phyloP scores from a whole-genome alignment of 805 yeast species.

The Saturnispora gosingensis region DNA sequence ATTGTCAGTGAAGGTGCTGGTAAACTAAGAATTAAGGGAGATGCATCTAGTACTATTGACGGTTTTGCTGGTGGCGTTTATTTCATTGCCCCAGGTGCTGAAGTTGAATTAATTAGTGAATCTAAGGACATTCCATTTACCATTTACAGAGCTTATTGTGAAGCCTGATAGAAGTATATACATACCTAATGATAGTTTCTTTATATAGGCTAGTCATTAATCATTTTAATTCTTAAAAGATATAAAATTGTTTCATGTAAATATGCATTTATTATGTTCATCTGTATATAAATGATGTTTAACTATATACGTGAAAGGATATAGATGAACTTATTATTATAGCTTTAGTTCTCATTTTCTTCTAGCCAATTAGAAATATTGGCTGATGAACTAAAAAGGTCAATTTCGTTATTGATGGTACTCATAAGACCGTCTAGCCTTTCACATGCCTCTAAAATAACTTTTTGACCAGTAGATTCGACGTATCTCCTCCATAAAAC shows the following conservation, averaged over 20 bases:
- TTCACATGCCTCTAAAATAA: slow-evolving; percentile 76
- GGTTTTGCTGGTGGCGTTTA: slow-evolving; percentile 70
- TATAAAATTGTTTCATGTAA: slow-evolving; percentile 31
- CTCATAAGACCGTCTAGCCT: slow-evolving; percentile 48
- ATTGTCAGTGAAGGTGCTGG: slow-evolving; percentile 82
- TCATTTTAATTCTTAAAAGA: slow-evolving; percentile 8
- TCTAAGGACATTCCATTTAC: slow-evolving; percentile 46
- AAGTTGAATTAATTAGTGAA: slow-evolving; percentile 47
- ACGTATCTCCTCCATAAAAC: slow-evolving; percentile 56
- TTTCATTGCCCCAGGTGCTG: slow-evolving; percentile 73
- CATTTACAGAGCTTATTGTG: slow-evolving; percentile 85
- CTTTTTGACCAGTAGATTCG: slow-evolving; percentile 31
- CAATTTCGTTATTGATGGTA: slow-evolving; percentile 51
- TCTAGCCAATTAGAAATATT: slow-evolving; percentile 61
- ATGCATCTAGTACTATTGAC: slow-evolving; percentile 32
- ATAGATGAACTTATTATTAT: too few relatives aligned
- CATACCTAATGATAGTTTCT: not conserved
- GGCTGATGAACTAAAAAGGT: slow-evolving; percentile 42
- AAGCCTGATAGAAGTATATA: slow-evolving; percentile 33
- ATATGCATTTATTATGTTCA: not conserved
- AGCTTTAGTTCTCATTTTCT: slow-evolving; percentile 28
- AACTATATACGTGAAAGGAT: not conserved
- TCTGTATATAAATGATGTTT: not conserved
- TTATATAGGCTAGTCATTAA: not conserved
- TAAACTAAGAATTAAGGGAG: slow-evolving; percentile 35